Conservation (phyloP, 2,329 filamentous ascomycete species). For the Penicillium sp. region DNA sequence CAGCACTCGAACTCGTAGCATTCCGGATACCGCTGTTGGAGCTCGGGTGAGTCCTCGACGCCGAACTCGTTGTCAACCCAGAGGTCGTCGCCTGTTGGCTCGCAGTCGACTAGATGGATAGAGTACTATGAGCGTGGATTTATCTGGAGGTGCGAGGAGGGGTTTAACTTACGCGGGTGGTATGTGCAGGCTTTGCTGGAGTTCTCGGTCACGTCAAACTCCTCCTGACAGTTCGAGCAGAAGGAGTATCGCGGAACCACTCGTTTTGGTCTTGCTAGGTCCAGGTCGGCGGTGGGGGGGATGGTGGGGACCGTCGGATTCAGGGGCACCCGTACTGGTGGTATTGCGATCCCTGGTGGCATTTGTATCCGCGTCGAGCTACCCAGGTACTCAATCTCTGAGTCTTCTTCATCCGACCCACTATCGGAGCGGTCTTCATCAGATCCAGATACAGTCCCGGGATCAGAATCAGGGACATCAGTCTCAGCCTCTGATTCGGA, state of each 20-base stretch:
- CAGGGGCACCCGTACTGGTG: no score
- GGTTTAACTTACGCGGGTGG: background rate
- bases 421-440: no score
- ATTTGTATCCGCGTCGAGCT: background rate
- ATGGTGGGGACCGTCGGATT: no score
- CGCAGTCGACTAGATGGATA: background rate
- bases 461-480: no score
- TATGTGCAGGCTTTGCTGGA: background rate
- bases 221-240: slow-evolving; percentile 1
- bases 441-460: no score
- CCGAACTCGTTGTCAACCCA: background rate
- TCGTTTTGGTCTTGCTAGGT: background rate
- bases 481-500: no score
- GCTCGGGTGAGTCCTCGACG: background rate
- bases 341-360: background rate
- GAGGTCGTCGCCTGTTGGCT: background rate
- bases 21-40: background rate
- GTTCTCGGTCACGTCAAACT: slow-evolving; percentile 9
- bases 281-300: no score
- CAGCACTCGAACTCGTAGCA: background rate
- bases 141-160: no score
- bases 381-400: no score
- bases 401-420: no score
- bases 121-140: no score
- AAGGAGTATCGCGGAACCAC: background rate